Base-by-base conservation (phyloP, 2,329 filamentous ascomycete species). In the Talaromyces sp. region DNA sequence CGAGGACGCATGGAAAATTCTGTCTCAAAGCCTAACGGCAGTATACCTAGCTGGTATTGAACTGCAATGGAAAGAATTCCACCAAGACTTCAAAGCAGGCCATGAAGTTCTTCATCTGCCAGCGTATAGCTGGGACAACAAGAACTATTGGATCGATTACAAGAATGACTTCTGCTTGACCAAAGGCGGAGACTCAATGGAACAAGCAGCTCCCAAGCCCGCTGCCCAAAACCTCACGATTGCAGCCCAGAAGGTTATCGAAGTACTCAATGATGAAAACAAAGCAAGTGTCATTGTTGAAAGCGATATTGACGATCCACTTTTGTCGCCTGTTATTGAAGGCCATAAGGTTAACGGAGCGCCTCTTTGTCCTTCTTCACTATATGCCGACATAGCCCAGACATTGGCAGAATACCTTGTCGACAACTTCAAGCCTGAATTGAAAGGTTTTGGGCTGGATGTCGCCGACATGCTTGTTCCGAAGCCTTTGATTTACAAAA, bases 21-120 rank as follows among this genome's bases (percentile, higher is more conserved):
- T 62, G 4, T 53, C 57, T 36, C 59, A 62, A n/a, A 62, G 59
- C 13, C 36, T 64, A 22, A 47, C 60, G 1, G 30, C 60, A 32
- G 53, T 58, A 19, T 64, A 64, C 36, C 52, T 60, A 7, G 44
- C 62, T 42, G 62, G 62, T 4, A 55, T 62, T 44, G 54, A 62
- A 4, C 77, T 92, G 61, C 82, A 89, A 71, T 92, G 88, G 82
- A 83, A 87, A 64, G 89, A 91, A 73, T 89, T 84, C 68, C 85
- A 88, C 73, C 78, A 80, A 62, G 80, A 85, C 63, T 88, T 86
- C 73, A 56, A 63, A 19, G 36, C 60, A 9, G 61, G 60, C 9
- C 66, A 66, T 22, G 33, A 63, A 13, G 56, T 73, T 27, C 52
- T 73, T 39, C 42, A 66, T 9, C 64, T 73, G 2, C 70, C 70